Evolutionary conservation across 257 asterid species (phyloP), one percentile per base, ranked within the genome.

Genomic region (Parsonsia alboflavescens): DNA sequence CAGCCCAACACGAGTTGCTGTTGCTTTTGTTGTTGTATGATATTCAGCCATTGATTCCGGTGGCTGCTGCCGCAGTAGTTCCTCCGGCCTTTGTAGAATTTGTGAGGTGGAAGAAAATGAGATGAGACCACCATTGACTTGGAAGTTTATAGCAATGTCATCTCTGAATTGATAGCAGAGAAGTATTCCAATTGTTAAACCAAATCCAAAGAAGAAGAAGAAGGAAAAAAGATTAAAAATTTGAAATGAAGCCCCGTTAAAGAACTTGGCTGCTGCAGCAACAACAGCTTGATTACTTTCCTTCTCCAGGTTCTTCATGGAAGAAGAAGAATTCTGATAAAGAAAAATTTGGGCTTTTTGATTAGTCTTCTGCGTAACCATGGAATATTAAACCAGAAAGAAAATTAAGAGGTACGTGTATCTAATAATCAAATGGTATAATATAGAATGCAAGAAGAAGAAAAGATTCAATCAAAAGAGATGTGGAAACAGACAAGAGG

Each of bases 161-260:
- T 77, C 82, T 39, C 72, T 87, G 81, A 78, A 85, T 50, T 87
- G 89, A 81, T 84, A 84, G 73, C 91, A 88, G 41, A 87, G 64
- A 65, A 87, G 66, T 36, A 86, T 54, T 5, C 93, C 96, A 59
- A 83, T 61, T 0, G 96, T 78, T 61, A 91, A 72, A 73, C 94
- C 94, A 77, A 80, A 36, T 44, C 74, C 81, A 80, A 87, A 82
- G 77, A 64, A 64, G n/a, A 64, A 19, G 49, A 64, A 64, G 21
- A 13, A 64, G 12, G 70, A 64, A 64, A 64, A 11, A 64, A 64
- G 28, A 64, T 64, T 42, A 64, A 64, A 5, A 8, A 64, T 39
- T 41, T 64, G 70, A 36, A 41, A 19, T 3, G 70, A 64, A 64
- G 11, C 46, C 2, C 68, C 49, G 19, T 36, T 64, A 10, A 64